Conservation (phyloP, 345 rosid species). For the Bruguiera parviflora region DNA sequence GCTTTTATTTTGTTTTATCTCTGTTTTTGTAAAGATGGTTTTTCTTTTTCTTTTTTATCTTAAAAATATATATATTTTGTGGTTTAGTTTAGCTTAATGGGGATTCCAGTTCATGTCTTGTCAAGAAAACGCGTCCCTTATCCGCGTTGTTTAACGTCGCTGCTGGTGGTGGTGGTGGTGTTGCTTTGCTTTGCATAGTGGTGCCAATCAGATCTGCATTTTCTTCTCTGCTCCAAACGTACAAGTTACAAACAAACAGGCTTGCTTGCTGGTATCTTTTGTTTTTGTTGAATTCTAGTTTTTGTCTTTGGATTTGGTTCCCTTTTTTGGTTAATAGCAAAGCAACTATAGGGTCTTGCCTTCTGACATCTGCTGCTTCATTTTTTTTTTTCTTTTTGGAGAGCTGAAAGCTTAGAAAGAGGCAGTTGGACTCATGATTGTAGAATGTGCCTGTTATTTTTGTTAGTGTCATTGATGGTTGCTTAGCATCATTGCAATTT, state of each 20-base stretch:
- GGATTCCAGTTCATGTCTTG: constrained; percentile 52
- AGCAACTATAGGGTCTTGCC: too few relatives aligned
- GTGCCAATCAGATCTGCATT: constrained; percentile 10
- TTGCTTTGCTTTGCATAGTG: constrained; percentile 19
- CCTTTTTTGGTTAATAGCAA: background rate
- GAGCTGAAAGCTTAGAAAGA: too few relatives aligned
- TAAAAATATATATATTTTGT: background rate
- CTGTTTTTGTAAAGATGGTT: background rate
- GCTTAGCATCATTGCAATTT: too few relatives aligned
- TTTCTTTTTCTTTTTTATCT: constrained; percentile 1
- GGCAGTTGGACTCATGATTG: too few relatives aligned
- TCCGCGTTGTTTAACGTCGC: constrained; percentile 29
- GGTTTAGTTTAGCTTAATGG: constrained; percentile 23
- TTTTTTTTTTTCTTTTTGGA: too few relatives aligned
- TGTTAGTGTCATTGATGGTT: too few relatives aligned
- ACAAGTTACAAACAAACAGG: constrained; percentile 1
- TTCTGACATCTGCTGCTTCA: too few relatives aligned
- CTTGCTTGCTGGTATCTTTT: constrained; percentile 35
- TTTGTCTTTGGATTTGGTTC: constrained; percentile 5
- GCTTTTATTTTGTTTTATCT: background rate
- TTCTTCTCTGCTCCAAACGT: background rate
- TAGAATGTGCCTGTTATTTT: too few relatives aligned
- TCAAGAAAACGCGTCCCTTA: constrained; percentile 61
- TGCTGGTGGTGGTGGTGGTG: constrained; percentile 11
- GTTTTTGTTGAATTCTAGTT: background rate